Conservation (phyloP, 495 filamentous ascomycete species). For the Pyrenula massariospora region DNA sequence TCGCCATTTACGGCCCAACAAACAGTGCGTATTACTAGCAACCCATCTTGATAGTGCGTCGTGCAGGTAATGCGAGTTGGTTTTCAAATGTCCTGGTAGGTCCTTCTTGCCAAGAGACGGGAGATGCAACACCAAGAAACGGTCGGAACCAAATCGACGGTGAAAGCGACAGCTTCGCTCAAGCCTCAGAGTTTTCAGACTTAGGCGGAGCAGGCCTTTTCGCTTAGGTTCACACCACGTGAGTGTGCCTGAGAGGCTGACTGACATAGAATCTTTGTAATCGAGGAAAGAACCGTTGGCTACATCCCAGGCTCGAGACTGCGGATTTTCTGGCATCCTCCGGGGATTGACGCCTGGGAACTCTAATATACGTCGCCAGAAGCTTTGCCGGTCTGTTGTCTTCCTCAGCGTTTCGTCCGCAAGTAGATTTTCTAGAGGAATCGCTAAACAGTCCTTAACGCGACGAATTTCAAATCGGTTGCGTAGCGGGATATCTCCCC, state of each 20-base stretch:
- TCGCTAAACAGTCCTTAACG: slow-evolving; percentile 21
- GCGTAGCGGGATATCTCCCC: slow-evolving; percentile 21
- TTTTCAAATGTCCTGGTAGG: slow-evolving; percentile 22
- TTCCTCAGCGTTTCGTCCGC: slow-evolving; percentile 5
- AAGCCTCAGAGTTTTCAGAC: slow-evolving; percentile 26
- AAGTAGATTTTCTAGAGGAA: slow-evolving; percentile 22
- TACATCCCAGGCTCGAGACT: slow-evolving; percentile 27
- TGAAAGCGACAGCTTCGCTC: slow-evolving; percentile 35
- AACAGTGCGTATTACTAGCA: slow-evolving; percentile 24
- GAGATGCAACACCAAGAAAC: slow-evolving; percentile 31
- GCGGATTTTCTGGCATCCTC: slow-evolving; percentile 25
- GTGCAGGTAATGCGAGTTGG: background rate
- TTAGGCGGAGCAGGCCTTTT: slow-evolving; percentile 27
- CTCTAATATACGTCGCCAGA: slow-evolving; percentile 26
- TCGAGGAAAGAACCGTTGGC: slow-evolving; percentile 20
- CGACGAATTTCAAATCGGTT: slow-evolving; percentile 33
- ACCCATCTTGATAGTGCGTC: slow-evolving; percentile 25
- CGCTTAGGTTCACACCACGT: slow-evolving; percentile 24
- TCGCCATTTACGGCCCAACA: slow-evolving; percentile 33
- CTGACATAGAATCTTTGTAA: slow-evolving; percentile 24
- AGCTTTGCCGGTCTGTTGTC: slow-evolving; percentile 14
- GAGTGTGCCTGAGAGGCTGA: slow-evolving; percentile 29
- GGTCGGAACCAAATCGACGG: slow-evolving; percentile 35
- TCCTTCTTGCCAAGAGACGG: slow-evolving; percentile 19
- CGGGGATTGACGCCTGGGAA: slow-evolving; percentile 18